phyloP scores from a whole-genome alignment of 768 basidiomycete species.

The Mycena epipterygia region DNA sequence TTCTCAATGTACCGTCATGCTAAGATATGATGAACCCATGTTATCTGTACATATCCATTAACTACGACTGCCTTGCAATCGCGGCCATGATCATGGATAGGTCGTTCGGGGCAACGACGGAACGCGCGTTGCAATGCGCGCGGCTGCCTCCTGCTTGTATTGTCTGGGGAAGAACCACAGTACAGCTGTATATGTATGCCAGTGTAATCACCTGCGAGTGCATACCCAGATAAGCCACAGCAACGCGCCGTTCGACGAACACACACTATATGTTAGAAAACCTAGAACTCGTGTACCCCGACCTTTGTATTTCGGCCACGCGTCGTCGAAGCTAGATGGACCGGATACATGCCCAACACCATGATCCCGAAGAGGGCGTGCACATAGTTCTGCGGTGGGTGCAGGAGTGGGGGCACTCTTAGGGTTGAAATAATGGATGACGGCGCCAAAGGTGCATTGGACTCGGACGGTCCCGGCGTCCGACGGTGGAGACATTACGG shows the following conservation, averaged over 20 bases:
- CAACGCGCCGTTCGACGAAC: background rate
- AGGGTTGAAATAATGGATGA: background rate
- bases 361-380: slow-evolving; percentile 69
- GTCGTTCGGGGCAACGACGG: no score
- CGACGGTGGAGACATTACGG: no score
- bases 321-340: slow-evolving; percentile 58
- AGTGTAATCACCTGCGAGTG: slow-evolving; percentile 54
- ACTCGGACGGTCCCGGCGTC: no score
- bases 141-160: slow-evolving; percentile 53
- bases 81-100: no score
- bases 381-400: slow-evolving; percentile 22
- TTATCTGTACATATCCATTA: no score
- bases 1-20: no score
- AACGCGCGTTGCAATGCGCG: no score
- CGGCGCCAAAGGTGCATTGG: background rate
- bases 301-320: slow-evolving; percentile 64
- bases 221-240: background rate
- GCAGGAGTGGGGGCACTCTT: background rate
- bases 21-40: no score
- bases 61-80: no score
- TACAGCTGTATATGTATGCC: slow-evolving; percentile 55
- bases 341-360: slow-evolving; percentile 62
- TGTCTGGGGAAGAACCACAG: slow-evolving; percentile 60
- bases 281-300: slow-evolving; percentile 57
- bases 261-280: slow-evolving; percentile 62